These are phyloP conservation scores for Rhizopus arrhizus DNA, from an alignment of 371 early-diverging fungal genomes.

Conservation along the genomic window DNA sequence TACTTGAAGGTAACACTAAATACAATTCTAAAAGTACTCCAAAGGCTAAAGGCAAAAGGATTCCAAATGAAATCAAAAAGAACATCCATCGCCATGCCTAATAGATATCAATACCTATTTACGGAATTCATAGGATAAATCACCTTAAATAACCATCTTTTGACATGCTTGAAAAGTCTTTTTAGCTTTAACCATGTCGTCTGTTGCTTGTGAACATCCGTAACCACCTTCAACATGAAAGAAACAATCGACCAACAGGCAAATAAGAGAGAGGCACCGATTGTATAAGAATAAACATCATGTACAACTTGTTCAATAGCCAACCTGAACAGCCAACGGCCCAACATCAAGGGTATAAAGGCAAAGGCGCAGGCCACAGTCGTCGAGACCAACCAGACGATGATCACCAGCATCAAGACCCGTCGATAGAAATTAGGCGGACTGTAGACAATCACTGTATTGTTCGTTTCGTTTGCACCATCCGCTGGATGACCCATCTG, in stretches of 20 bases:
- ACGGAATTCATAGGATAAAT: background rate
- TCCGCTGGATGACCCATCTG: slow-evolving; percentile 58
- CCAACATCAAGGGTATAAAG: slow-evolving; percentile 49
- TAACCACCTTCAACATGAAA: background rate
- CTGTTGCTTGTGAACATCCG: slow-evolving; percentile 5
- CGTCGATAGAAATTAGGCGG: slow-evolving; percentile 66
- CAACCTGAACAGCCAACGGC: slow-evolving; percentile 45
- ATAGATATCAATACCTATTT: background rate
- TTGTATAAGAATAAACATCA: slow-evolving; percentile 56
- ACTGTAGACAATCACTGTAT: slow-evolving; percentile 63
- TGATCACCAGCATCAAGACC: slow-evolving; percentile 50
- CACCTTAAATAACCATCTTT: slow-evolving; percentile 10
- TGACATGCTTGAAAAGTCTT: background rate
- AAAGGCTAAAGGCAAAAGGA: slow-evolving; percentile 48
- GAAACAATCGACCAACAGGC: background rate
- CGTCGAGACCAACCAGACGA: slow-evolving; percentile 57
- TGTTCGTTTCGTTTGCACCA: slow-evolving; percentile 37
- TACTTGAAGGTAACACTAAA: slow-evolving; percentile 45
- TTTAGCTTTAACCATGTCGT: background rate
- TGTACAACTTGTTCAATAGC: slow-evolving; percentile 40
- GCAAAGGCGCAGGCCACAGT: slow-evolving; percentile 39
- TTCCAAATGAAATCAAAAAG: slow-evolving; percentile 44
- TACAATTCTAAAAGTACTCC: slow-evolving; percentile 57
- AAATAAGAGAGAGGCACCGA: slow-evolving; percentile 28
- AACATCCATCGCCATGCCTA: slow-evolving; percentile 26